Conservation (phyloP, 352 stramenopile genomes). For the Globisporangium orthogonon region DNA sequence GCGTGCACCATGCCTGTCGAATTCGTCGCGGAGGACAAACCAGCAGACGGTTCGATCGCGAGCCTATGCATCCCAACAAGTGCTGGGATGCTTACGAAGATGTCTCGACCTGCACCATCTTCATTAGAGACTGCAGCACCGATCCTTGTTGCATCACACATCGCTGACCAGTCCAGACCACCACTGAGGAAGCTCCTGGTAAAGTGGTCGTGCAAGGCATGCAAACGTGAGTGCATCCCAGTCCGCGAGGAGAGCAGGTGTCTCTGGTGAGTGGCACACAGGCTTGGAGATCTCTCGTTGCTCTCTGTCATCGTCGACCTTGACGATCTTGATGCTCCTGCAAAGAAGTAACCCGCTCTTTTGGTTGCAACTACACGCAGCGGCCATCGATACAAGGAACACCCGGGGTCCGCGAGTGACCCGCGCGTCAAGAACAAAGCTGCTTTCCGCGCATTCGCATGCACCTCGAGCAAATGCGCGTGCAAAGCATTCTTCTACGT, state of each 20-base stretch:
- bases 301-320: too few species aligned
- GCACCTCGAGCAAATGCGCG: slow-evolving; percentile 42
- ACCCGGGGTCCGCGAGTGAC: slow-evolving; percentile 30
- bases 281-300: not conserved
- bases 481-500: slow-evolving; percentile 72
- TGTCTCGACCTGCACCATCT: not conserved
- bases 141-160: not conserved
- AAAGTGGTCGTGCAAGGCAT: slow-evolving; percentile 56
- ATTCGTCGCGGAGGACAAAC: too few species aligned
- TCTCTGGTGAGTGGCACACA: slow-evolving; percentile 36
- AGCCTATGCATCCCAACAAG: too few species aligned
- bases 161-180: not conserved
- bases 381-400: slow-evolving; percentile 74
- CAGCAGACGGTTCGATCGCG: too few species aligned
- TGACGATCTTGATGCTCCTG: too few species aligned
- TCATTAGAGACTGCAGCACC: not conserved
- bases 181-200: slow-evolving; percentile 32
- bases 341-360: not conserved
- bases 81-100: not conserved
- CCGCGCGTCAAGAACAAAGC: slow-evolving; percentile 26
- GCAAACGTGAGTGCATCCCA: slow-evolving; percentile 69
- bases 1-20: not conserved
- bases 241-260: slow-evolving; percentile 72
- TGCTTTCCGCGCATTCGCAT: slow-evolving; percentile 42
- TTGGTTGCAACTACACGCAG: slow-evolving; percentile 11